Evolutionary conservation across 2,329 filamentous ascomycete species (phyloP), one percentile per base, ranked within the genome.

Genomic region (Cladosporium sphaerospermum): DNA sequence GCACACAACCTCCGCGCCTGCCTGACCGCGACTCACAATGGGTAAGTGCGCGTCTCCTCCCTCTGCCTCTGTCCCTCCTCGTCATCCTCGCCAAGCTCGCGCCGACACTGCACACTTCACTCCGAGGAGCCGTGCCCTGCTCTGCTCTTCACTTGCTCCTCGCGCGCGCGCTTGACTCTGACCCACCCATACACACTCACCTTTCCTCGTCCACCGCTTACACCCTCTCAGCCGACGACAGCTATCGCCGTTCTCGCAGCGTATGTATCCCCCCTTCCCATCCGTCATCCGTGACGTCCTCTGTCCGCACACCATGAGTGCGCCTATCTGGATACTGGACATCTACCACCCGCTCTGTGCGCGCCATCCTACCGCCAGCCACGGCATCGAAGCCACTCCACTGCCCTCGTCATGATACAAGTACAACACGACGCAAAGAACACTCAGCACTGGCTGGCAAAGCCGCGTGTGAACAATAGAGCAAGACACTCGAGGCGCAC

Each of bases 221-320:
- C 51, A 53, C 33, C 51, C 19, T 47, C 34, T 46, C 36, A 53
- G 45, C 52, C 43, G 52, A 54, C 52, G 52, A 54, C 52, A 54
- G 41, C 45, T 54, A 54, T 36, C 52, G 52, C 45, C 45, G 52
- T 16, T 54, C 52, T 32, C 52, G 52, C 16, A 54, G 52, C 52
- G 52, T 54, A 54, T 16, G 52, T 54, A 48, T 33, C 34, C 11
- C 10, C 8, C 18, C 49, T 32, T 28, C 32, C 37, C 16, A 28
- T 31, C 43, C 19, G 16, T 33, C 45, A 36, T 34, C 34, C 16
- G 42, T 52, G 42, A 52, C 32, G 39, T 34, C 19, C 19, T 13
- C 39, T 32, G n/a, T 44, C 31, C 13, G 14, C 47, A 31, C 11
- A 36, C 36, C n/a, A 34, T 19, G 13, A 34, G 36, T 33, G 43